A percentile compares a stretch with the other conserved stretches of the same genome.
phyloP scores from a whole-genome alignment of 1,284 basidiomycete species.

The Cutaneotrichosporon cutaneum region DNA sequence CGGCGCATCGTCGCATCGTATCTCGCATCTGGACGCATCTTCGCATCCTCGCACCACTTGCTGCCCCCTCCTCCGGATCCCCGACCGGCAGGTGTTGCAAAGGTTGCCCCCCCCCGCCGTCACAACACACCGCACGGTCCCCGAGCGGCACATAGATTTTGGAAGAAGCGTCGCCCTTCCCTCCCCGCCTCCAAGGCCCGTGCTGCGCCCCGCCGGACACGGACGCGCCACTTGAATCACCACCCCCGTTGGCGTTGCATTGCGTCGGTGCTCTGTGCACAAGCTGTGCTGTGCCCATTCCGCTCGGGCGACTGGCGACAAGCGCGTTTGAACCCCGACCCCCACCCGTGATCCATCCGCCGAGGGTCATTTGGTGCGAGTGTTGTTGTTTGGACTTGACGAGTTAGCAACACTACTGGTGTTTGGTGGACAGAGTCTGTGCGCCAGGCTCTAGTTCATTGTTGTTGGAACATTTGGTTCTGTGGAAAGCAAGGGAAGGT shows the following conservation, averaged over 20 bases:
- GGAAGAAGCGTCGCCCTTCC: neutral
- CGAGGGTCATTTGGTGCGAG: neutral
- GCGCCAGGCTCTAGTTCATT: neutral
- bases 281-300: neutral
- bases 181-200: neutral
- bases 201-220: neutral
- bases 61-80: neutral
- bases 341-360: neutral
- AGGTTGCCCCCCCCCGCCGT: neutral
- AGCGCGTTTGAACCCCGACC: neutral
- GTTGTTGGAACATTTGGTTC: neutral
- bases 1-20: neutral
- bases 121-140: neutral
- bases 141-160: neutral
- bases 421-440: neutral
- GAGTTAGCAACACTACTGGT: constrained; percentile 2
- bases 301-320: neutral
- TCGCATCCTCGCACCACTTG: neutral
- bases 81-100: neutral
- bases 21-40: neutral
- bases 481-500: neutral
- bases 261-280: neutral
- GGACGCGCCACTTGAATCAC: neutral
- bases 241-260: neutral
- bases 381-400: neutral